Base-by-base conservation (phyloP, 1,139 yeast species). In the Kazachstania sp. region DNA sequence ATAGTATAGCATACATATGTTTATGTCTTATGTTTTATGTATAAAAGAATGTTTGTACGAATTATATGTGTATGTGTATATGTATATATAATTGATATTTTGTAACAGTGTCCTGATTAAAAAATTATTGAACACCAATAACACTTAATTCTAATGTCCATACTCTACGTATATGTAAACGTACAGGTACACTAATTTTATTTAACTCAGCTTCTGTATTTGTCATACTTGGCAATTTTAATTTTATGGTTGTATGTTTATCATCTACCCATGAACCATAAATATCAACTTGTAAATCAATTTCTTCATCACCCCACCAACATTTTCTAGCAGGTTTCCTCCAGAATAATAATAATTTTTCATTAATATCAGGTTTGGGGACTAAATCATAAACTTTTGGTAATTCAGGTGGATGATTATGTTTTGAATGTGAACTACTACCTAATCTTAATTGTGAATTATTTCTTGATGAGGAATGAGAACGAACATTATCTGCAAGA, bases 321-420 rank as follows among this genome's bases (percentile, higher is more conserved):
- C 99, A 94, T 64, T 94, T 94, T 61, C 98, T 76, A 1, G 99
- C 99, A 0, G 99, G 99, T 63, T 92, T 92, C 53, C 96, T 77
- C 98, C 98, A 94, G 64, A 94, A 94, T 49, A 94, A 71, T 37
- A 94, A 73, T 47, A 94, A 74, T 63, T 94, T 92, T 34, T 92
- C 59, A 49, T 65, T 65, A 44, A 65, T 57, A 39, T 62, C 64
- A 15, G 69, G 69, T 39, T 59, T 59, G 4, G 63, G 63, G 20
- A 63, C 65, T 39, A 62, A 52, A 32, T 65, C 68, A 47, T 64
- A 65, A 11, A 65, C 54, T 37, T 55, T 54, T n/a, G 66, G 67
- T 36, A 51, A 37, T 37, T 54, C 68, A 29, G 59, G 43, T 9
- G 23, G 66, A 61, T 60, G 60, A 23, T 23, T 7, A 23, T 60